Percentiles rank a stretch among this genome's conserved stretches.
Conservation (phyloP, 2,329 filamentous ascomycete genomes). For the Alternaria rosae region DNA sequence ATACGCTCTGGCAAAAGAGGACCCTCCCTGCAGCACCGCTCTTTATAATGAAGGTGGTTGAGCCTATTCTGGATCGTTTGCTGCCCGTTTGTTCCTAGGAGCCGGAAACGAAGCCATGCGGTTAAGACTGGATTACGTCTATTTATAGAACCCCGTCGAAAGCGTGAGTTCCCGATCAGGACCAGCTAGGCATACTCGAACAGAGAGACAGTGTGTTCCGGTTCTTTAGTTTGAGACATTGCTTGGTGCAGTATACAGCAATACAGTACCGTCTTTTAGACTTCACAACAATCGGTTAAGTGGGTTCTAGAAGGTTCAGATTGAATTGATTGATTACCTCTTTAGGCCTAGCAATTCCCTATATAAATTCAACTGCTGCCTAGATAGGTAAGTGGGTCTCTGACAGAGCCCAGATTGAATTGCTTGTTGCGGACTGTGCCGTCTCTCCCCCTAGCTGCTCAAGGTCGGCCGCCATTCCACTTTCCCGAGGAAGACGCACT, state of each 20-base stretch:
- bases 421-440: no score
- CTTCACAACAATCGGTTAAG: background rate
- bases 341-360: constrained; percentile 2
- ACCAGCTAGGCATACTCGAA: background rate
- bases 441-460: background rate
- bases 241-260: background rate
- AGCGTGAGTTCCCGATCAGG: background rate
- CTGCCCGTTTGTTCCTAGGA: constrained; percentile 4
- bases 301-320: background rate
- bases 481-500: background rate
- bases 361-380: no score
- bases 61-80: constrained; percentile 1
- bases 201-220: background rate
- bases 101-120: constrained; percentile 2
- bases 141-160: constrained; percentile 3
- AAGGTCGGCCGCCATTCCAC: background rate
- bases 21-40: background rate
- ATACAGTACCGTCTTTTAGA: background rate
- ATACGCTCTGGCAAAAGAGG: background rate
- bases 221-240: background rate
- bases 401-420: no score
- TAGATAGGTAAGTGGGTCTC: no score
- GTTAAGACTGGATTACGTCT: constrained; percentile 5
- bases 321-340: background rate
- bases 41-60: background rate